Base-by-base conservation (phyloP, 1,284 basidiomycete species). In the Marasmius sp. region DNA sequence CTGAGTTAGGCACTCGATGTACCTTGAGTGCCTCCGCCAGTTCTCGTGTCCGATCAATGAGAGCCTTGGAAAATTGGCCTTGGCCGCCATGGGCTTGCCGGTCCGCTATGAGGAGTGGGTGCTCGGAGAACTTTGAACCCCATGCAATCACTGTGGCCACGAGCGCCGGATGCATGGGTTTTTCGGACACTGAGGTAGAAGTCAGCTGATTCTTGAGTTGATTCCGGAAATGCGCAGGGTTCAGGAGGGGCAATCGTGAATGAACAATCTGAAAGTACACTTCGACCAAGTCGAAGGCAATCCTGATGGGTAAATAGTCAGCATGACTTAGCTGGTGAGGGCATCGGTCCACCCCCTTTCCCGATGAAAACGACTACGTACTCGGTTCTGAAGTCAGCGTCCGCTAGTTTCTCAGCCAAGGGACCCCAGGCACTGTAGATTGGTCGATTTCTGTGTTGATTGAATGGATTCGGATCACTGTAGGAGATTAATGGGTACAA, bases 41-140 rank as follows among this genome's bases (percentile, higher is more conserved):
- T 72, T 94, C 91, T 61, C 92, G 84, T 48, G 92, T 88, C 48
- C 93, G 85, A 70, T 91, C 84, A 54, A 94, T 86, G 41, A 97
- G 78, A 2, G 89, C 80, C 74, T 89, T 91, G 6, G 91, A 90
- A 9, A 97, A 79, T 33, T 87, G 75, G 71, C 92, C 93, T 68
- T 93, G 88, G 10, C 88, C 85, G 47, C 78, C 77, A 60, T 87
- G 88, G 65, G 87, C 86, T 56, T 83, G 80, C 50, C 94, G 83
- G 76, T 97, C 95, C 34, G 87, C 84, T 6, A 88, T 80, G 52
- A 97, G 84, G 64, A 94, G 76, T 0, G 89, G 87, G 71, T 95
- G 91, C 68, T 96, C 93, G 10, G 92, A 92, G 73, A 97, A 97
- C 69, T 95, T 94, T 48, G 93, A 89, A 20, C 95, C 95, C 89